Evolutionary conservation across 208 protist species (phyloP), one percentile per base, ranked within the genome.

Genomic region (Trypanosomatidae sp.): DNA sequence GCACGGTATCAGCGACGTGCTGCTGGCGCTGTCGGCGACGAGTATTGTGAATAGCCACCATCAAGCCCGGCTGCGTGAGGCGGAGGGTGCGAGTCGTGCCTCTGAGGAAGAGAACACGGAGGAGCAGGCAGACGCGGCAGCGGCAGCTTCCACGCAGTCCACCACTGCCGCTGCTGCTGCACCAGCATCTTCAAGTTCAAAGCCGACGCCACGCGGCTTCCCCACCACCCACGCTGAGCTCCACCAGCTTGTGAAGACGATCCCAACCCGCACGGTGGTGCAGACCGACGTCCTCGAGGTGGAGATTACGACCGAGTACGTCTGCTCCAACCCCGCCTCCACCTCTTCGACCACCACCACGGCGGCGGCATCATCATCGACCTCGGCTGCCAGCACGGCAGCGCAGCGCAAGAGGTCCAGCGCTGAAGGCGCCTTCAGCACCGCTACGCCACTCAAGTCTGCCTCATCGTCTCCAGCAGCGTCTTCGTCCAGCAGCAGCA

Each of bases 251-350:
- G 75, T 87, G 36, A 47, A 73, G 17, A 69, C 50, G 44, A 91
- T 95, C n/a, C 83, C 86, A 0, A 91, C 85, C 39, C 85, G 80
- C 49, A 88, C 85, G 3, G 69, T 88, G 0, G 65, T 81, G 0
- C 82, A 84, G 62, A 91, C 91, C 13, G 87, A 93, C 68, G 86
- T 91, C 46, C 66, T 96, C 50, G 89, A 96, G 62, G 82, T 94
- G 59, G 89, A 94, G 76, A 49, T 93, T 4, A 80, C 79, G 43
- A 91, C 89, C 13, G 83, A 93, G 81, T 92, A 89, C 69, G 85
- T 93, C 36, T 90, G 82, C 72, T 81, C 78, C 39, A 85, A 84
- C 66, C 74, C 79, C n/a, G n/a, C n/a, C n/a, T n/a, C n/a, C n/a
- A n/a, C n/a, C n/a, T n/a, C n/a, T n/a, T n/a, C n/a, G n/a, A n/a